These are phyloP conservation scores for Amylocarpus encephaloides DNA, from an alignment of 2,329 filamentous ascomycete species.

Conservation along the genomic window DNA sequence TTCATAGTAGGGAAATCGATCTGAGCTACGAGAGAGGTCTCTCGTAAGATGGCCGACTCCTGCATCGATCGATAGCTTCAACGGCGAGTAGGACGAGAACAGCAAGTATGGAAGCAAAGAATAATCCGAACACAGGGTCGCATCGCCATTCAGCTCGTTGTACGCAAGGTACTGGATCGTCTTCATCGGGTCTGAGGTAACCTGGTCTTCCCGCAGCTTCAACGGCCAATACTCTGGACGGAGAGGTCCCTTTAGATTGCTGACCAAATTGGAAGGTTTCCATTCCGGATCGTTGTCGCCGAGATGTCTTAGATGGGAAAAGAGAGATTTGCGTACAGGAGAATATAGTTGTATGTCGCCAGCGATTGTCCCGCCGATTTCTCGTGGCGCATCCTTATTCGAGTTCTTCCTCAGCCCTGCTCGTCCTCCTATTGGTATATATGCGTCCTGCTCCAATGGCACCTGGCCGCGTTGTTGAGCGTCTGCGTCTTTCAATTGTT, in stretches of 20 bases:
- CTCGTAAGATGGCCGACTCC: neutral
- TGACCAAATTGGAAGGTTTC: slow-evolving; percentile 39
- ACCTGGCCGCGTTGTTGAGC: neutral
- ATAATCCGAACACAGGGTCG: slow-evolving; percentile 15
- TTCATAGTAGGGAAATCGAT: slow-evolving; percentile 23
- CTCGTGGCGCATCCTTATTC: neutral
- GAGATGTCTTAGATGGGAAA: slow-evolving; percentile 13
- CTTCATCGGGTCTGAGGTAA: slow-evolving; percentile 9
- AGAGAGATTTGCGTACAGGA: slow-evolving; percentile 20
- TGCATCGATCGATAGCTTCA: slow-evolving; percentile 16
- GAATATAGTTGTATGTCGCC: slow-evolving; percentile 27
- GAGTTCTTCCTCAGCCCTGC: neutral
- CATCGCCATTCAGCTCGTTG: slow-evolving; percentile 17
- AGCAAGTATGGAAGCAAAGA: slow-evolving; percentile 31
- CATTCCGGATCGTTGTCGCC: slow-evolving; percentile 44
- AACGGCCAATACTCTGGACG: slow-evolving; percentile 3
- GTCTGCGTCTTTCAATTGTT: slow-evolving; percentile 20
- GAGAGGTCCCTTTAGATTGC: slow-evolving; percentile 62
- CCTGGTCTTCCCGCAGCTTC: slow-evolving; percentile 2
- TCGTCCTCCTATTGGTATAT: slow-evolving; percentile 16
- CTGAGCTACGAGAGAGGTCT: neutral
- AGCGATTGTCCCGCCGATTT: slow-evolving; percentile 1
- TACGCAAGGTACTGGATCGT: slow-evolving; percentile 15
- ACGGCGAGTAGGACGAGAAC: slow-evolving; percentile 30
- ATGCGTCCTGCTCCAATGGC: slow-evolving; percentile 5